These are phyloP conservation scores for Saitozyma podzolica DNA, from an alignment of 768 basidiomycete genomes.

Conservation along the genomic window DNA sequence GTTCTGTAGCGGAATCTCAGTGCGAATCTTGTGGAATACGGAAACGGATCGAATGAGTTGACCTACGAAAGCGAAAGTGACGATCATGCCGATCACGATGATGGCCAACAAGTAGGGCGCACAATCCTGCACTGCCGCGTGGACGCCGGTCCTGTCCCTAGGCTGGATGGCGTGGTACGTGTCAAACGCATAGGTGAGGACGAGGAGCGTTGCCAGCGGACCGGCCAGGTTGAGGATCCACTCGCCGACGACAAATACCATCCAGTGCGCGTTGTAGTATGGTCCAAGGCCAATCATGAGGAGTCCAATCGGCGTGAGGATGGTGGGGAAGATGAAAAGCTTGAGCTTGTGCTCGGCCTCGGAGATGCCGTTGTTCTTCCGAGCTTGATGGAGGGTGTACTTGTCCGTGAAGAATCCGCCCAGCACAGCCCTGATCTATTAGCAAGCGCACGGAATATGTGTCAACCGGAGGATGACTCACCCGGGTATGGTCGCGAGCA, in stretches of 20 bases:
- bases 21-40: too few relatives aligned
- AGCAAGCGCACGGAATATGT: too few relatives aligned
- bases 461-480: background rate
- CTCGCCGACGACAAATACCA: slow-evolving; percentile 24
- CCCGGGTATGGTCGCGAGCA: slow-evolving; percentile 18
- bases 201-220: slow-evolving; percentile 19
- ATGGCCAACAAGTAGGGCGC: slow-evolving; percentile 14
- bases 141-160: slow-evolving; percentile 1
- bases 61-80: slow-evolving; percentile 15
- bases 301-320: slow-evolving; percentile 16
- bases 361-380: slow-evolving; percentile 16
- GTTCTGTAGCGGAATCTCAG: background rate
- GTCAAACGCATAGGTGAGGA: slow-evolving; percentile 25
- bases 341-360: slow-evolving; percentile 26
- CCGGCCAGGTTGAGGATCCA: slow-evolving; percentile 16
- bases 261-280: slow-evolving; percentile 25
- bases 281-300: slow-evolving; percentile 30
- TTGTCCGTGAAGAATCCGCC: slow-evolving; percentile 17
- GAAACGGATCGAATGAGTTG: too few relatives aligned
- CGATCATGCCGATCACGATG: slow-evolving; percentile 8
- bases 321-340: slow-evolving; percentile 16
- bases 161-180: slow-evolving; percentile 18
- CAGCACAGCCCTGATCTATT: slow-evolving; percentile 11
- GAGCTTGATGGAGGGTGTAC: slow-evolving; percentile 14
- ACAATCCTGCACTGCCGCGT: slow-evolving; percentile 14